Conservation (phyloP, 2,329 filamentous ascomycete genomes). For the Pezicula radicicola region DNA sequence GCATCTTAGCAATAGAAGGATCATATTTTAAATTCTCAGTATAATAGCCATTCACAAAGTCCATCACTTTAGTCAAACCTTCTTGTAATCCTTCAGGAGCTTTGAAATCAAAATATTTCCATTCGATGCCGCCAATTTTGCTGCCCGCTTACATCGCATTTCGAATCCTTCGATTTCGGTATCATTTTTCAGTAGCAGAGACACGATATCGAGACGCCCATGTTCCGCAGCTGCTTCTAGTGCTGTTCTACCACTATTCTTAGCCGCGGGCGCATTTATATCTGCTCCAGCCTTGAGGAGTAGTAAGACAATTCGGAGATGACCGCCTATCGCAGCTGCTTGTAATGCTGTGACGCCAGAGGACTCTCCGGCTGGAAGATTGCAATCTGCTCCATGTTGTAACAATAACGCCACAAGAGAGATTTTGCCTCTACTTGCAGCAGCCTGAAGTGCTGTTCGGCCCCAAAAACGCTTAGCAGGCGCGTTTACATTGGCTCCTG, state of each 20-base stretch:
- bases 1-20: too few species aligned
- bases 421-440: background rate
- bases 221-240: slow-evolving; percentile 1
- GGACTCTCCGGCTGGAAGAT: too few species aligned
- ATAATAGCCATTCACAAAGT: too few species aligned
- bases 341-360: too few species aligned
- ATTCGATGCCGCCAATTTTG: slow-evolving; percentile 7
- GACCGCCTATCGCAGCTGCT: background rate
- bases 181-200: slow-evolving; percentile 2
- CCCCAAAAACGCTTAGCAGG: background rate
- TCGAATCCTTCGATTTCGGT: slow-evolving; percentile 5
- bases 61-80: too few species aligned
- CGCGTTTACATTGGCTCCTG: too few species aligned
- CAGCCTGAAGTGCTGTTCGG: slow-evolving; percentile 13
- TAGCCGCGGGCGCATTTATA: background rate
- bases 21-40: too few species aligned
- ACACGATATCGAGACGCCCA: too few species aligned
- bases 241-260: background rate
- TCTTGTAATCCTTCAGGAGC: slow-evolving; percentile 7
- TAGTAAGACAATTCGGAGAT: background rate
- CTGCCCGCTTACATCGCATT: slow-evolving; percentile 8
- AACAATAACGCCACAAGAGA: slow-evolving; percentile 9
- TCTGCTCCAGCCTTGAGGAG: slow-evolving; percentile 1
- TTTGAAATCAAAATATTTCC: slow-evolving; percentile 5
- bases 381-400: slow-evolving; percentile 7